Conservation (phyloP, 2,329 filamentous ascomycete genomes). For the Hysterium pulicare region DNA sequence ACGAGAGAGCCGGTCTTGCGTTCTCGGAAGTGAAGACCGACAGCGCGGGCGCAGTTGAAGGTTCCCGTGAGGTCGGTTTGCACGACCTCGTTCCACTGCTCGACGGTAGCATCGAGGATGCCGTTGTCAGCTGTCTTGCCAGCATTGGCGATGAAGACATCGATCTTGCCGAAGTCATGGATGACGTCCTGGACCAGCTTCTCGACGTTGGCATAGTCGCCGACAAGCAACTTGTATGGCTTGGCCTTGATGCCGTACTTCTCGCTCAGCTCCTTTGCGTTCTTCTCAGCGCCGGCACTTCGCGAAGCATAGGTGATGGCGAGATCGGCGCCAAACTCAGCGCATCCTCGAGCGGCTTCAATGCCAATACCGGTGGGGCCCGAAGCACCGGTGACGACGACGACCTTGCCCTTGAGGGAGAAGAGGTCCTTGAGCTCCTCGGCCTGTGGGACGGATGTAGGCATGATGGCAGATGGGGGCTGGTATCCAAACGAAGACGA, state of each 20-base stretch:
- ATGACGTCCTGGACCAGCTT: constrained; percentile 58
- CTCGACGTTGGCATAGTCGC: constrained; percentile 55
- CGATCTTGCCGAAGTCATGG: constrained; percentile 67
- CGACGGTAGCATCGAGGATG: constrained; percentile 65
- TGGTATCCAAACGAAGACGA: neutral
- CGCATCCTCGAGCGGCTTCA: constrained; percentile 62
- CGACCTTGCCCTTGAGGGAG: constrained; percentile 53
- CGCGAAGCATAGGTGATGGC: constrained; percentile 66
- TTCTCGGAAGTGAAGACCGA: constrained; percentile 74
- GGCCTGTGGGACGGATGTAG: constrained; percentile 56
- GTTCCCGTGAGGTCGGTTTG: constrained; percentile 84
- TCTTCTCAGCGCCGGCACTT: constrained; percentile 61
- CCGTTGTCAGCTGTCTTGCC: constrained; percentile 67
- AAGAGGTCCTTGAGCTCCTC: constrained; percentile 56
- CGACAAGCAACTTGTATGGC: constrained; percentile 64
- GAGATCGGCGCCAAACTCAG: constrained; percentile 62
- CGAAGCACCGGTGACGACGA: constrained; percentile 52
- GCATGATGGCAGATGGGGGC: constrained; percentile 43
- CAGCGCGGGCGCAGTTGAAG: constrained; percentile 83
- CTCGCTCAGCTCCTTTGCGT: constrained; percentile 58
- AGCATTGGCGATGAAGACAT: constrained; percentile 67
- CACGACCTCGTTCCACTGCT: constrained; percentile 74
- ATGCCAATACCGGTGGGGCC: constrained; percentile 67
- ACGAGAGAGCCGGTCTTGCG: constrained; percentile 62
- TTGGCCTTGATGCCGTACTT: constrained; percentile 64